These are phyloP conservation scores for Didymella segeticola DNA, from an alignment of 2,329 filamentous ascomycete species.

Conservation along the genomic window DNA sequence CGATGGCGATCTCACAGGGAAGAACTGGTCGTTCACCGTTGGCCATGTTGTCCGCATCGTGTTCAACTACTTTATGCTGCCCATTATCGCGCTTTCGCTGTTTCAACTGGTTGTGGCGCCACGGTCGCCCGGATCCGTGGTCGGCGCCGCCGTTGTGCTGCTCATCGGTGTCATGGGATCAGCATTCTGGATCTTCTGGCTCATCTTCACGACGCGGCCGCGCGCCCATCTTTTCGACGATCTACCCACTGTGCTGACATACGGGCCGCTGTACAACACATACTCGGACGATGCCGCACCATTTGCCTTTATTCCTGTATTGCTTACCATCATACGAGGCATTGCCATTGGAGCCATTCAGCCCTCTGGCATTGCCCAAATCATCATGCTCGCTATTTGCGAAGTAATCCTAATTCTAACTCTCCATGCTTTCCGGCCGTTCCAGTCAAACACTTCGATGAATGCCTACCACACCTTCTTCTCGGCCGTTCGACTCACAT, in stretches of 20 bases:
- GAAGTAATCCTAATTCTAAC: constrained; percentile 91
- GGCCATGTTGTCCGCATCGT: constrained; percentile 74
- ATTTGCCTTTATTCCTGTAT: constrained; percentile 85
- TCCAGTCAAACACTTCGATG: constrained; percentile 92
- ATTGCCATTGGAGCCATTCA: constrained; percentile 93
- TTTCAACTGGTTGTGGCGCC: constrained; percentile 85
- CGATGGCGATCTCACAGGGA: constrained; percentile 86
- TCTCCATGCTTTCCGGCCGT: constrained; percentile 87
- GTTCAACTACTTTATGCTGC: constrained; percentile 91
- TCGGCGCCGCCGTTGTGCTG: constrained; percentile 77
- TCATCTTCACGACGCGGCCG: constrained; percentile 82
- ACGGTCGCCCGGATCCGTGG: constrained; percentile 71
- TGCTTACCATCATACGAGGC: constrained; percentile 84
- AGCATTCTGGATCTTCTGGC: constrained; percentile 77
- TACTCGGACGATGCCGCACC: constrained; percentile 92
- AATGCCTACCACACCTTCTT: constrained; percentile 93
- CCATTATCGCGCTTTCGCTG: constrained; percentile 83
- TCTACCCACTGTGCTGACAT: constrained; percentile 84
- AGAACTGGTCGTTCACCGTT: constrained; percentile 82
- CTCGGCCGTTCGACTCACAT: constrained; percentile 75
- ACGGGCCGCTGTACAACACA: constrained; percentile 95
- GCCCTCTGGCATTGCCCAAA: constrained; percentile 88
- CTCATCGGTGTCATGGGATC: constrained; percentile 76
- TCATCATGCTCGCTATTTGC: constrained; percentile 90
- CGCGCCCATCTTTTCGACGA: constrained; percentile 92